Base-by-base conservation (phyloP, 1,284 basidiomycete species). In the Ustilago loliicola region DNA sequence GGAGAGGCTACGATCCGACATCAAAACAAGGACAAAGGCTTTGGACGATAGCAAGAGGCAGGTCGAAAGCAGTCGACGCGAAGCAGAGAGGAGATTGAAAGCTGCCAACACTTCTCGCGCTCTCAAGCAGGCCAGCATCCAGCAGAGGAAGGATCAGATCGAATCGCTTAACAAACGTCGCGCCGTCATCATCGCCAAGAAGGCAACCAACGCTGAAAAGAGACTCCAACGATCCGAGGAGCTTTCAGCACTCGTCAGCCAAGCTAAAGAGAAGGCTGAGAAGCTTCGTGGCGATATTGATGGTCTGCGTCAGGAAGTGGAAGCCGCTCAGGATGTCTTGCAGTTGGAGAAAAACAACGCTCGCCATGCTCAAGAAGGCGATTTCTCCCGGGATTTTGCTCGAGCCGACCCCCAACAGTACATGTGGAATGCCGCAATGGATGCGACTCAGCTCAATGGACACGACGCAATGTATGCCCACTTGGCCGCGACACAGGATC, bases 71-170 rank as follows among this genome's bases (percentile, higher is more conserved):
- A 87, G 89, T 60, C 92, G 91, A 83, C 90, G 92, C 53, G 95
- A 98, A 45, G 93, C 92, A 2, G 96, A 98, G 87, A 94, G 94
- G 88, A 92, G 92, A 76, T 89, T 96, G 66, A 93, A 92, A 80
- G 88, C 89, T 19, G 91, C 91, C 4, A 91, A 92, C 84, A 88
- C 87, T 52, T 88, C 90, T 68, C 90, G 92, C n/a, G 61, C 63
- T 11, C 53, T 66, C 52, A 75, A 77, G 11, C 67, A 83, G 66
- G 62, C 63, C 8, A 73, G 55, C 34, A 70, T 81, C 30, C 67
- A 69, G 61, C 89, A 89, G 77, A 88, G 95, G 45, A 90, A 91
- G 72, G 88, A 89, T 69, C 92, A 96, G 84, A 93, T 96, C 52
- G 87, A 87, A 59, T 88, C 87, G 59, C 81, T 95, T 48, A 90